These are phyloP conservation scores for Arthrinium phaeospermum DNA, from an alignment of 2,329 filamentous ascomycete genomes.

Conservation along the genomic window DNA sequence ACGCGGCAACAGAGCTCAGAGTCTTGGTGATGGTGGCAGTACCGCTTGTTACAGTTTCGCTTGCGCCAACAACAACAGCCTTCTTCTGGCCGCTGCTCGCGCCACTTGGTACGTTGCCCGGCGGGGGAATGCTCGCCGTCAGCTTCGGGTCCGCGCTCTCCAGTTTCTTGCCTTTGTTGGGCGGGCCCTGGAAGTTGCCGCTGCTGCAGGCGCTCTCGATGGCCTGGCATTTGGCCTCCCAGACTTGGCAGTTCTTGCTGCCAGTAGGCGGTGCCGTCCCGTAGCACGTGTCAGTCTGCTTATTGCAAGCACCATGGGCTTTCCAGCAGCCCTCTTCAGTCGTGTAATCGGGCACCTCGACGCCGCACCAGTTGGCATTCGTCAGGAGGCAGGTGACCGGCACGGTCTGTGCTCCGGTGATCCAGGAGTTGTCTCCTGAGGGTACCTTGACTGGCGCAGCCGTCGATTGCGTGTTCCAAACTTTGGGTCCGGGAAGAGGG, in stretches of 20 bases:
- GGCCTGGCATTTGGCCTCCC: conserved; percentile 65
- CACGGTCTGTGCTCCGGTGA: conserved; percentile 55
- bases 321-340: conserved; percentile 66
- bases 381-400: conserved; percentile 64
- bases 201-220: conserved; percentile 51
- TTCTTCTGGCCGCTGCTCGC: neutral
- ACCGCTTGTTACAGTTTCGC: neutral
- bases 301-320: conserved; percentile 60
- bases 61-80: neutral
- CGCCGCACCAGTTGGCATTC: conserved; percentile 76
- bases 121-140: neutral
- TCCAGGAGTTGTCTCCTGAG: conserved; percentile 23
- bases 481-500: conserved; percentile 60
- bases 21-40: neutral
- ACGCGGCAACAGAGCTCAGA: neutral
- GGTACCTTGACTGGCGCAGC: conserved; percentile 28
- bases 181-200: conserved; percentile 53
- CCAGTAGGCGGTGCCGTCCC: conserved; percentile 63
- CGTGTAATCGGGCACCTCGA: conserved; percentile 63
- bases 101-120: neutral
- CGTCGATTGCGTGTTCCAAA: conserved; percentile 45
- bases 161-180: conserved; percentile 46
- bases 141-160: neutral
- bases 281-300: conserved; percentile 66
- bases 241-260: conserved; percentile 62